phyloP scores from a whole-genome alignment of 1,284 basidiomycete genomes.

The Laetiporus sulphureus region DNA sequence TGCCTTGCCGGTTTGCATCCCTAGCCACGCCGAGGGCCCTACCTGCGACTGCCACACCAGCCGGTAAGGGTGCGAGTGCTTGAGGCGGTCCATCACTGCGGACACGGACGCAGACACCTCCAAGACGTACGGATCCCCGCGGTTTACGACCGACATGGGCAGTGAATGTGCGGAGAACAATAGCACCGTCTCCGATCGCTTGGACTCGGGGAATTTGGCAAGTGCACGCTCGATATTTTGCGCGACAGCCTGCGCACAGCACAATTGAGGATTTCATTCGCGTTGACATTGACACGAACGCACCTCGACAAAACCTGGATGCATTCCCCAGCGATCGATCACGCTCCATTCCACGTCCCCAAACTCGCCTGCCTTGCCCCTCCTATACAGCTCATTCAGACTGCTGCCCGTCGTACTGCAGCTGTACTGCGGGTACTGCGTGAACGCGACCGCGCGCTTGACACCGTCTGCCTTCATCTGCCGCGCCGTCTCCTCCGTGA shows the following conservation, averaged over 20 bases:
- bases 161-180: constrained; percentile 98
- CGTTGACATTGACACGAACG: constrained; percentile 21
- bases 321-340: constrained; percentile 96
- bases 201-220: constrained; percentile 70
- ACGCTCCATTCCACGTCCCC: constrained; percentile 90
- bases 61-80: constrained; percentile 79
- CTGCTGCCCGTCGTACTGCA: constrained; percentile 98
- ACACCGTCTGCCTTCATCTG: constrained; percentile 92
- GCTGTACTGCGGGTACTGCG: constrained; percentile 98
- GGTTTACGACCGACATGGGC: constrained; percentile 95
- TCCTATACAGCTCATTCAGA: constrained; percentile 86
- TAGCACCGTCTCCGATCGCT: constrained; percentile 72
- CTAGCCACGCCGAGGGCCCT: constrained; percentile 97
- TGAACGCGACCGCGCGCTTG: constrained; percentile 90
- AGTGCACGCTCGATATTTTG: constrained; percentile 84
- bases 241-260: constrained; percentile 66
- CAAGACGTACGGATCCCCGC: constrained; percentile 94
- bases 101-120: constrained; percentile 94
- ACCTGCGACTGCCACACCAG: constrained; percentile 99
- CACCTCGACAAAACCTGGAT: constrained; percentile 90
- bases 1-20: constrained; percentile 90
- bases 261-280: neutral
- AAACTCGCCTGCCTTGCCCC: constrained; percentile 48
- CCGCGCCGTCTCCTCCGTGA: constrained; percentile 79
- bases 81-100: constrained; percentile 82